Base-by-base conservation (phyloP, 306 rosid genomes). In the Trifolium repens region DNA sequence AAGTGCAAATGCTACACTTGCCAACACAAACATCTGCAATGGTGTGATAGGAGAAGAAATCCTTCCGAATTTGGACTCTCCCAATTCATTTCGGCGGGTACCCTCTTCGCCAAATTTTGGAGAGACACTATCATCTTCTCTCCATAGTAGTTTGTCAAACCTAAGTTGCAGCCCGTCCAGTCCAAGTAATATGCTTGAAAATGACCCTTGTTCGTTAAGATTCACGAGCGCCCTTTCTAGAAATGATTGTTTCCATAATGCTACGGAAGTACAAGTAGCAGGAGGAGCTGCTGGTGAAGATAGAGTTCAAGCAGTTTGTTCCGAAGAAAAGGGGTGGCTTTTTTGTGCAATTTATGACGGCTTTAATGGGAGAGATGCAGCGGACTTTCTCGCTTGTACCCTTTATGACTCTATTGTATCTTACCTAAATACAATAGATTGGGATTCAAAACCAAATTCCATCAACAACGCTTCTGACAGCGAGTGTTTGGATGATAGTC, bases 251-350 rank as follows among this genome's bases (percentile, higher is more conserved):
- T 96, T 90, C 69, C 97, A 92, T 74, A 89, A 71, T 85, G 86
- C 83, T 14, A 80, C 64, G 86, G 98, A 96, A 80, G 88, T 96
- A 59, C 96, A 96, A 81, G 98, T 91, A 80, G 99, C 99, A n/a
- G 99, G 99, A 77, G 99, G 98, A 79, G 98, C 99, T 68, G 99
- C 99, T 67, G 99, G 99, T 63, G 99, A 96, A 85, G 99, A 96
- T 80, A 89, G 99, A 84, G 99, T 96, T 73, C 98, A 96, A 74
- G 99, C 99, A 24, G 97, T 96, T 80, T 96, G 97, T 85, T 96
- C 97, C 67, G 99, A 96, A 84, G 99, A 96, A 83, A 88, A 89
- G 49, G 99, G 96, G 1, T 96, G 99, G 99, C 96, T 96, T 58
- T 96, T 88, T 72, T 96, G 99, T 81, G 96, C 87, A 74, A 93